Evolutionary conservation across 2,329 filamentous ascomycete genomes (phyloP), one percentile per base, ranked within the genome.

Genomic region (Botryotinia narcissicola): DNA sequence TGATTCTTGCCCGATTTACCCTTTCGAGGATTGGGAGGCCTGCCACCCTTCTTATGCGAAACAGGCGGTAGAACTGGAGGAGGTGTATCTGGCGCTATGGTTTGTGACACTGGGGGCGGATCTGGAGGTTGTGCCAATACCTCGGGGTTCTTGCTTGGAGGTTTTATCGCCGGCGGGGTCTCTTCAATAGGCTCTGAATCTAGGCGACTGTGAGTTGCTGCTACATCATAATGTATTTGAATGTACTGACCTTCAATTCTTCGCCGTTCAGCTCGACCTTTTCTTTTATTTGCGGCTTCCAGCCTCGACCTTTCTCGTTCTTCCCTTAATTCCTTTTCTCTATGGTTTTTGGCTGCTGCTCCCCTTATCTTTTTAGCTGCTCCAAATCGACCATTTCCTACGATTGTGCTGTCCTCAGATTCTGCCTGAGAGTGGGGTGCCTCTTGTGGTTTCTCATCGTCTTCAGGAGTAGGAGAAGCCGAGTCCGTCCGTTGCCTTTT

Each of bases 401-500:
- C n/a, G 37, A 25, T 57, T 3, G 84, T 82, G 60, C 91, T 92
- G 73, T 96, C 93, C 73, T 94, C 93, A 0, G 93, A 94, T 60
- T 93, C 91, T 73, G 91, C 87, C 25, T 86, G 85, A 8, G 83
- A 84, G 66, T 83, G 80, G 32, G 62, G 51, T 29, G 62, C 46
- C 37, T 72, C 59, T 44, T 60, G 62, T 60, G 62, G 51, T 32
- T 72, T 72, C 81, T 85, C 81, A 79, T 90, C 85, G 72, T 85
- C 80, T 75, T 85, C 78, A 75, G 90, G 89, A 1, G 91, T 90
- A 42, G 88, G 87, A 5, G 93, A 94, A 64, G 90, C 90, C 3
- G 94, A 97, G 74, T 87, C 88, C 40, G 95, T 98, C 71, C 95
- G 90, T 81, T 94, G 94, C 77, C 95, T 89, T 84, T 98, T 98